Evolutionary conservation across 139 green algal genomes (phyloP), one percentile per base, ranked within the genome.

Genomic region (Micromonas pusilla): DNA sequence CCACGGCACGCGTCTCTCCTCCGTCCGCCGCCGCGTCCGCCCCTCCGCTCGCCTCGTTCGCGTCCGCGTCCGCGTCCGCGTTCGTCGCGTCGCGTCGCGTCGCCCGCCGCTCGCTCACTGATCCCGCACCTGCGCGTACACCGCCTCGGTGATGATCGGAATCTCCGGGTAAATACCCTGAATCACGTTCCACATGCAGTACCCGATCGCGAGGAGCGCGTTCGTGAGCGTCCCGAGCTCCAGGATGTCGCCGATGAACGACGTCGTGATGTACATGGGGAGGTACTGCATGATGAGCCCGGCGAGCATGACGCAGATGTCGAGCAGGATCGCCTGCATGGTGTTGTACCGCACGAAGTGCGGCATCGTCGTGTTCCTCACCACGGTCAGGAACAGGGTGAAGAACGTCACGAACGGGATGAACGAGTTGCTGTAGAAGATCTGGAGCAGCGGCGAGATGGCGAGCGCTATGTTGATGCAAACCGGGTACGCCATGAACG

Each of bases 341-440:
- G 78, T 68, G 68, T 80, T 74, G 70, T 82, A 86, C 31, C 82
- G 78, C 52, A 83, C 31, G 71, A 86, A 86, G 63, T 86, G 78
- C 38, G 78, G 78, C 32, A 86, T 2, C 45, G 77, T 82, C 9
- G 34, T 73, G 82, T 83, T 86, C 25, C 82, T 64, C 67, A 85
- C 76, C 1, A 86, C 79, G 1, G 26, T 19, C 3, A 81, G 53
- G 66, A 81, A 81, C 52, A 81, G 33, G 23, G 39, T 32, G 66
- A 81, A 81, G 52, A 81, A 81, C 0, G 70, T 70, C 16, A 67
- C 25, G 33, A 81, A 70, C 3, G 79, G 79, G 21, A 66, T 83
- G 34, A 83, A 66, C n/a, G 28, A 16, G 71, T 83, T 83, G 52
- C 30, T 21, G 71, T 83, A 72, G 63, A 79, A 83, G 31, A 75